A percentile compares a stretch with the other conserved stretches of the same genome.
phyloP scores from a whole-genome alignment of 345 rosid species.

The Hibiscus syriacus region DNA sequence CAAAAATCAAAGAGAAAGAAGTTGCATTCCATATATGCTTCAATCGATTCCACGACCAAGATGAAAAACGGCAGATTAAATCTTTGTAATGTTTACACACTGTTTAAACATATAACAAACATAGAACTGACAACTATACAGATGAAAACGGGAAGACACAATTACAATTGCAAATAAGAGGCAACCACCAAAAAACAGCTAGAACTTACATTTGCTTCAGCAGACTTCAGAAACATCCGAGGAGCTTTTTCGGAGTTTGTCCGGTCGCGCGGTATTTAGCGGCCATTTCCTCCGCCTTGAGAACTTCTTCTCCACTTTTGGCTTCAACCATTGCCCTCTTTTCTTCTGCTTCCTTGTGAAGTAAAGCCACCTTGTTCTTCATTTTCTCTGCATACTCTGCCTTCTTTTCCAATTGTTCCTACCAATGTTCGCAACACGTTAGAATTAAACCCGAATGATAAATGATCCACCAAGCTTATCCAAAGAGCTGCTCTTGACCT shows the following conservation, averaged over 20 bases:
- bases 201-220: constrained; percentile 7
- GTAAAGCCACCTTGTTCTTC: constrained; percentile 66
- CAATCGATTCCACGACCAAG: too few relatives aligned
- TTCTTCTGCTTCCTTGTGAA: constrained; percentile 81
- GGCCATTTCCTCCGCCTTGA: constrained; percentile 79
- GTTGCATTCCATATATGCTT: too few relatives aligned
- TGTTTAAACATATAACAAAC: constrained; percentile 10
- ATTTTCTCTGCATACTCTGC: constrained; percentile 75
- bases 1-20: too few relatives aligned
- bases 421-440: constrained; percentile 11
- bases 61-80: background rate
- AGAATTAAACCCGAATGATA: background rate
- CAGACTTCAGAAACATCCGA: constrained; percentile 62
- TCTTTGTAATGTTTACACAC: constrained; percentile 1
- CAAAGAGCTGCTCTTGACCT: background rate
- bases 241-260: constrained; percentile 55
- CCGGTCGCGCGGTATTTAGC: constrained; percentile 86
- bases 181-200: background rate
- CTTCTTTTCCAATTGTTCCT: constrained; percentile 79
- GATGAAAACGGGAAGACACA: background rate
- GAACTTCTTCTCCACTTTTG: constrained; percentile 61
- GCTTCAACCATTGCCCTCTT: constrained; percentile 82
- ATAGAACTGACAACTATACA: constrained; percentile 7
- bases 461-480: background rate
- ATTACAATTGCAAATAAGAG: background rate